Base-by-base conservation (phyloP, 768 basidiomycete genomes). In the Lentinula lateritia region DNA sequence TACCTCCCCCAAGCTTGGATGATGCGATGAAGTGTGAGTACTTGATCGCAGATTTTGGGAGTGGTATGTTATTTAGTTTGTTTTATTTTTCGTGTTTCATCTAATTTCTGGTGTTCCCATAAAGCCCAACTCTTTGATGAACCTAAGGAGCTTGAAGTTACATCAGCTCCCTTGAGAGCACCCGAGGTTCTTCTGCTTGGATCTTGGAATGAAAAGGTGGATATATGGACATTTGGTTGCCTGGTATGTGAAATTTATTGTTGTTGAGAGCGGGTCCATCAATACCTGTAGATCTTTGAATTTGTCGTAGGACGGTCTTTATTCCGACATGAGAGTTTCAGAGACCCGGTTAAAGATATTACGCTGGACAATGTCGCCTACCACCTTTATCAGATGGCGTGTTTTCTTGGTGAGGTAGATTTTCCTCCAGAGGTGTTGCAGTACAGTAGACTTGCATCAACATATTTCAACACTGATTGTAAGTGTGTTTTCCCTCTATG, bases 191-290 rank as follows among this genome's bases (percentile, higher is more conserved):
- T 62, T 20, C 46, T 67, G 41, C 36, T 20, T 16, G 39, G 58
- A 3, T 36, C 42, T 18, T 67, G 65, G 66, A 61, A 62, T 36
- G 28, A 46, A 42, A 59, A 52, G 18, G 62, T 65, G 28, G 66
- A 67, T 46, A 65, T 67, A 13, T 67, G 66, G 66, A 42, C 62
- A 12, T 62, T 65, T 60, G 66, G 66, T 12, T 65, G 64, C 52
- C 50, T 67, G 16, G 66, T 65, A 52, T 23, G 63, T 63, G 36
- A 13, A 8, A 39, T 39, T 28, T 4, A 28, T 28, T 3, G 28
- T 28, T 28, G 28, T 28, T 4, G 23, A 23, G 23, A 23, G 23
- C 23, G 23, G 28, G 28, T 28, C 28, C 28, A 28, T 28, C 3
- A 28, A 28, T 28, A 28, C 20, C 10, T 18, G 9, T 28, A 65